Evolutionary conservation across 2,329 filamentous ascomycete species (phyloP).

Genomic region (Aaosphaeria pasadenensis): DNA sequence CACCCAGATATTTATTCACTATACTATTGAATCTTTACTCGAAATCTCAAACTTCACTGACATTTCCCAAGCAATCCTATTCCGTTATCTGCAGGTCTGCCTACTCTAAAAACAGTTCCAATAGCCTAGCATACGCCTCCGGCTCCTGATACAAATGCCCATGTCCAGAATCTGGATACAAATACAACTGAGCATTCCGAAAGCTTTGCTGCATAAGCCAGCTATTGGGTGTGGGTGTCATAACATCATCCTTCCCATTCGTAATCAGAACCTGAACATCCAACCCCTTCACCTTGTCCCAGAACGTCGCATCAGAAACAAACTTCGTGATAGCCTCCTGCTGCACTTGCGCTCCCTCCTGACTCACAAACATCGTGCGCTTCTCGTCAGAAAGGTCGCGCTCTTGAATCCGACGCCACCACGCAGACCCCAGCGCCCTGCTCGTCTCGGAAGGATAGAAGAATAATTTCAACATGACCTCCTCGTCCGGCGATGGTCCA

Average conservation of each 20-base stretch:
- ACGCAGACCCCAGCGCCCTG: background rate
- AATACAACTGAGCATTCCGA: constrained; percentile 2
- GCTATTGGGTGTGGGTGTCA: constrained; percentile 2
- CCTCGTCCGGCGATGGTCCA: background rate
- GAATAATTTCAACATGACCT: background rate
- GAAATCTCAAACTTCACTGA: no score
- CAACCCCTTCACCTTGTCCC: background rate
- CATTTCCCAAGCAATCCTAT: no score
- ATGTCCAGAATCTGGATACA: constrained; percentile 12
- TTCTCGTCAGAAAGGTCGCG: background rate
- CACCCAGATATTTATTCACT: background rate
- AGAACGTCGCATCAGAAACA: background rate
- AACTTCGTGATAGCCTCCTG: background rate
- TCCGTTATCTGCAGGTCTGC: background rate
- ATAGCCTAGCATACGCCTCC: background rate
- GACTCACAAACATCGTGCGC: background rate
- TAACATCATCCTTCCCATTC: constrained; percentile 3
- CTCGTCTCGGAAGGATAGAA: background rate
- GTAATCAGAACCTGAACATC: background rate
- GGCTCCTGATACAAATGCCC: constrained; percentile 11
- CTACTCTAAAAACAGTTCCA: background rate
- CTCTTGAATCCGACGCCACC: background rate
- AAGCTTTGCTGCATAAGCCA: background rate
- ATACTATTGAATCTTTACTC: background rate
- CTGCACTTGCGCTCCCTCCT: background rate